Percentiles rank a stretch among this genome's conserved stretches.
These are phyloP conservation scores for Mucor mucedo DNA, from an alignment of 371 early-diverging fungal species.

Conservation along the genomic window DNA sequence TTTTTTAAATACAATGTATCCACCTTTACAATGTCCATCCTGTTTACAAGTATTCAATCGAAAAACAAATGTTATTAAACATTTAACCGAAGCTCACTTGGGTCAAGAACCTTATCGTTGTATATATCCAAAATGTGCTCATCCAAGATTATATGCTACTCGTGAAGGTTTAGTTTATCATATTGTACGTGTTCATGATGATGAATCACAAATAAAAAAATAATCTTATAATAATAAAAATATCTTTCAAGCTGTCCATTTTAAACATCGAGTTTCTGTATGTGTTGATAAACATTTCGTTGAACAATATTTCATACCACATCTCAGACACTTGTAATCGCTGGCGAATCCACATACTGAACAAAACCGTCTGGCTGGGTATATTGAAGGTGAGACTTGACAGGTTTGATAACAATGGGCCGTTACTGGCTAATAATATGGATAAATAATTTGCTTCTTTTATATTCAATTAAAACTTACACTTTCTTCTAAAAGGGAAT, in stretches of 20 bases:
- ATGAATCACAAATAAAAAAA: slow-evolving; percentile 5
- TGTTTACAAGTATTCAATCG: slow-evolving; percentile 44
- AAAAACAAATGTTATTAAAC: slow-evolving; percentile 55
- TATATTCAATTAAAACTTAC: slow-evolving; percentile 31
- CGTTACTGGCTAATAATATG: slow-evolving; percentile 28
- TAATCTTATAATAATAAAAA: slow-evolving; percentile 2
- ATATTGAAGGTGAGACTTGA: slow-evolving; percentile 55
- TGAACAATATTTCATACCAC: slow-evolving; percentile 73
- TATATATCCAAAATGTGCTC: slow-evolving; percentile 41
- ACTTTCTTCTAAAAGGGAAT: slow-evolving; percentile 58
- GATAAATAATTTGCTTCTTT: background rate
- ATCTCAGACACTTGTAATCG: slow-evolving; percentile 60
- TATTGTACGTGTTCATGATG: slow-evolving; percentile 47
- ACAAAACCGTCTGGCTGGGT: slow-evolving; percentile 70
- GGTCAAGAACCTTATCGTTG: slow-evolving; percentile 55
- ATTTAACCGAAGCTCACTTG: slow-evolving; percentile 43
- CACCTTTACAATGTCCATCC: slow-evolving; percentile 50
- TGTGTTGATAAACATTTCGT: slow-evolving; percentile 62
- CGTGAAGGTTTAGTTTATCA: slow-evolving; percentile 56
- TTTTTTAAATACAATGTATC: slow-evolving; percentile 40
- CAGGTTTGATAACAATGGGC: slow-evolving; percentile 60
- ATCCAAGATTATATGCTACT: slow-evolving; percentile 52
- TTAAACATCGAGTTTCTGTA: slow-evolving; percentile 62
- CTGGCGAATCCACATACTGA: slow-evolving; percentile 72
- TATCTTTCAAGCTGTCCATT: slow-evolving; percentile 24